Percentiles rank a stretch among this genome's conserved stretches.
phyloP scores from a whole-genome alignment of 2,329 filamentous ascomycete genomes.

The Fusarium sp. region DNA sequence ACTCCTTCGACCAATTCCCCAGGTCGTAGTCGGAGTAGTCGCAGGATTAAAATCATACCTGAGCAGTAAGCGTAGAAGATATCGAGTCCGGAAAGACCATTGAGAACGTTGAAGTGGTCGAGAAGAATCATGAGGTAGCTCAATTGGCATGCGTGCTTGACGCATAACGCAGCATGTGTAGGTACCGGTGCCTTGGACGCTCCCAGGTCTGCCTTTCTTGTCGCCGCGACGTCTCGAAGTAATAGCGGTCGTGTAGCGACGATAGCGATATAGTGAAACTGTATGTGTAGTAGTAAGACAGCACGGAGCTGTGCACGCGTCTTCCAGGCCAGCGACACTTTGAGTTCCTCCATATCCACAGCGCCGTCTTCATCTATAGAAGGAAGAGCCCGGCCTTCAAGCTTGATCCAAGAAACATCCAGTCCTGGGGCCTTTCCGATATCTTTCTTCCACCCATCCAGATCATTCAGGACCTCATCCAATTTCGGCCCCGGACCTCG shows the following conservation, averaged over 20 bases:
- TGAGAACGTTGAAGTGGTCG: constrained; percentile 48
- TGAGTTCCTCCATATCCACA: constrained; percentile 46
- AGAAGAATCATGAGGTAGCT: constrained; percentile 49
- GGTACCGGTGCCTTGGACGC: neutral
- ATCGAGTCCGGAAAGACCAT: constrained; percentile 51
- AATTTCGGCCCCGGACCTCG: constrained; percentile 18
- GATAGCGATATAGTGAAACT: constrained; percentile 50
- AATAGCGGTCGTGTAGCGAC: constrained; percentile 49
- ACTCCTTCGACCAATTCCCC: neutral
- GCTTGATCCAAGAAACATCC: constrained; percentile 29
- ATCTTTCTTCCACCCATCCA: constrained; percentile 25
- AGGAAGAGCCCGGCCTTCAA: neutral
- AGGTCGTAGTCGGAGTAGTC: constrained; percentile 18
- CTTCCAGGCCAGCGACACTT: constrained; percentile 45
- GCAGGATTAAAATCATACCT: constrained; percentile 45
- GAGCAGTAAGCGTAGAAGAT: constrained; percentile 52
- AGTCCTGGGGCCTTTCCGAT: constrained; percentile 30
- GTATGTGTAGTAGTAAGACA: constrained; percentile 47
- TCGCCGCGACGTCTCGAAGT: constrained; percentile 37
- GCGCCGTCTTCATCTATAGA: constrained; percentile 17
- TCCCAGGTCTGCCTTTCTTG: constrained; percentile 5
- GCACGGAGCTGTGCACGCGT: constrained; percentile 45
- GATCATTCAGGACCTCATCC: constrained; percentile 18
- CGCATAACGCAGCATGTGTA: constrained; percentile 13
- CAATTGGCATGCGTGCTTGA: constrained; percentile 49